These are phyloP conservation scores for Amoeboaphelidium protococcarum DNA, from an alignment of 371 early-diverging fungal genomes.

Conservation along the genomic window DNA sequence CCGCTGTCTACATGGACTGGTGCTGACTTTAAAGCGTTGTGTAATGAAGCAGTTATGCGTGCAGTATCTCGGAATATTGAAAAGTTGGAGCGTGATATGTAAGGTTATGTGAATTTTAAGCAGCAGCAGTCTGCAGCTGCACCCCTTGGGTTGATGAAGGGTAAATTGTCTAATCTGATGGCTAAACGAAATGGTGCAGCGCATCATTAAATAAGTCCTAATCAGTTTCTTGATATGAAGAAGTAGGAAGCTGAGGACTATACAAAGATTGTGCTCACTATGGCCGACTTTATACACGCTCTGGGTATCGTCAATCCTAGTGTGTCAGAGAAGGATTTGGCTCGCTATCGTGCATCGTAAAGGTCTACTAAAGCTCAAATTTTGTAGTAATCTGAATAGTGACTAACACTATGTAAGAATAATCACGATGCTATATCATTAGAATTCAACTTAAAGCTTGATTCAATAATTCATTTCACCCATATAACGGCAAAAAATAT, in stretches of 20 bases:
- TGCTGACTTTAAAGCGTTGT: slow-evolving; percentile 91
- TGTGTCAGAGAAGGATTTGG: slow-evolving; percentile 63
- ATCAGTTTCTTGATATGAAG: slow-evolving; percentile 42
- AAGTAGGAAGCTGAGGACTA: slow-evolving; percentile 25
- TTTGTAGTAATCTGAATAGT: too few species aligned
- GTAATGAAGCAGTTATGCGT: slow-evolving; percentile 85
- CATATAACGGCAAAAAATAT: too few species aligned
- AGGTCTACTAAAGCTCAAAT: too few species aligned
- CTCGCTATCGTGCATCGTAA: too few species aligned
- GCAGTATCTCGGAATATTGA: slow-evolving; percentile 71
- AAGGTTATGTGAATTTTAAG: not conserved
- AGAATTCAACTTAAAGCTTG: too few species aligned
- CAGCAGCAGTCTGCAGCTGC: slow-evolving; percentile 4
- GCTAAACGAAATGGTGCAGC: not conserved
- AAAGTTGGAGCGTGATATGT: slow-evolving; percentile 25
- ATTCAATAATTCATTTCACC: too few species aligned
- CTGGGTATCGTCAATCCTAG: slow-evolving; percentile 59
- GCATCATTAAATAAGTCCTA: slow-evolving; percentile 29
- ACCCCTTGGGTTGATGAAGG: not conserved
- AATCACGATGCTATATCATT: too few species aligned
- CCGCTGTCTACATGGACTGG: slow-evolving; percentile 85
- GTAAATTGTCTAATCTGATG: not conserved
- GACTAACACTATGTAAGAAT: too few species aligned
- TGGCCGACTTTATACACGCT: slow-evolving; percentile 55
- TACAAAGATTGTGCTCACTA: slow-evolving; percentile 38